These are phyloP conservation scores for Pichia sp. DNA, from an alignment of 1,139 yeast genomes.

Conservation along the genomic window DNA sequence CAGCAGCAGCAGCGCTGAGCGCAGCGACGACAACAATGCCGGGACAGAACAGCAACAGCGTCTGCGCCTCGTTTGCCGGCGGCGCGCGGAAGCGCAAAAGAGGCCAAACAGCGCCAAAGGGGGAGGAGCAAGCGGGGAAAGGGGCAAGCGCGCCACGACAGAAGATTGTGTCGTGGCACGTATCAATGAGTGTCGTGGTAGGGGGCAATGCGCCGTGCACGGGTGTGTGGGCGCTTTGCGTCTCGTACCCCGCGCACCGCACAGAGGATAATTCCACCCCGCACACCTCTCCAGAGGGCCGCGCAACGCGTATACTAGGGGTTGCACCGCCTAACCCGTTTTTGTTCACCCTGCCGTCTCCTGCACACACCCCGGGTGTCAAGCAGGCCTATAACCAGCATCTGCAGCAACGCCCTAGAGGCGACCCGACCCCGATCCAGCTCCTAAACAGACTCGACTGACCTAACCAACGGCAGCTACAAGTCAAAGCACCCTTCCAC, in stretches of 20 bases:
- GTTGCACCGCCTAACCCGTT: neutral
- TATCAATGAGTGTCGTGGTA: neutral
- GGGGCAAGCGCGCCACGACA: neutral
- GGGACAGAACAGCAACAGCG: too few relatives aligned
- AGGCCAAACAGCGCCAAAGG: neutral
- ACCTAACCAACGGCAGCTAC: too few relatives aligned
- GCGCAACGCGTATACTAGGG: neutral
- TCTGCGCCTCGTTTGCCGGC: neutral
- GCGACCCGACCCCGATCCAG: too few relatives aligned
- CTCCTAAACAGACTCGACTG: too few relatives aligned
- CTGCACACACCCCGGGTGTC: neutral
- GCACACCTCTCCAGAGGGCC: too few relatives aligned
- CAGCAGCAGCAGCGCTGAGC: too few relatives aligned
- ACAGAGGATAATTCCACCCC: neutral
- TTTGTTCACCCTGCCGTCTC: neutral
- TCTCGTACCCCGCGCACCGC: slow-evolving; percentile 2
- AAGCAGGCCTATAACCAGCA: too few relatives aligned
- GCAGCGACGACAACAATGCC: too few relatives aligned
- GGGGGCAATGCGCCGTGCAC: neutral
- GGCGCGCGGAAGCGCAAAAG: too few relatives aligned
- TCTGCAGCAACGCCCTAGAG: too few relatives aligned
- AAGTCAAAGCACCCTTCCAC: too few relatives aligned
- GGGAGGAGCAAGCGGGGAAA: neutral
- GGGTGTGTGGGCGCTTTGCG: neutral
- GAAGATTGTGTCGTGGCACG: neutral